Evolutionary conservation across 306 rosid genomes (phyloP).

Genomic region (Glycine latifolia): DNA sequence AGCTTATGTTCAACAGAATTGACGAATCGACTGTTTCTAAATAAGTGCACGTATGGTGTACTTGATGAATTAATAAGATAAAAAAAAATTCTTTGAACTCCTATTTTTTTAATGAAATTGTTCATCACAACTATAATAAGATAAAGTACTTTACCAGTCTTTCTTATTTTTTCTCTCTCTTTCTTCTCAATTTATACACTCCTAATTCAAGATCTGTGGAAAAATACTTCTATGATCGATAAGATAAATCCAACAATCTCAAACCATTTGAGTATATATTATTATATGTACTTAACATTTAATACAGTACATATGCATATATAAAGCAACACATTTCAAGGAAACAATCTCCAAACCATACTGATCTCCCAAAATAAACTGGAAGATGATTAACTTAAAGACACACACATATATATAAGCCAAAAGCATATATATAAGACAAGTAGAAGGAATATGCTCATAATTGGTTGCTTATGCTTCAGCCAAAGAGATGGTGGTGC

Average conservation of each 20-base stretch:
- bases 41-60: not conserved
- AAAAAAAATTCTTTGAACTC: no score
- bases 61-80: not conserved
- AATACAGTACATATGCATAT: not conserved
- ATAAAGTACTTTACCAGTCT: not conserved
- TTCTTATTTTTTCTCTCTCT: not conserved
- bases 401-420: slow-evolving; percentile 7
- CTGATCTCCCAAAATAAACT: no score
- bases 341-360: no score
- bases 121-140: no score
- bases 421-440: no score
- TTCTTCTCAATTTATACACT: not conserved
- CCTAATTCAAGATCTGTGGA: not conserved
- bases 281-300: not conserved
- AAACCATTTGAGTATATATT: no score
- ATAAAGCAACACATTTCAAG: not conserved
- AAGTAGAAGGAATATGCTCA: not conserved
- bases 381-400: slow-evolving; percentile 7
- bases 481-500: slow-evolving; percentile 70
- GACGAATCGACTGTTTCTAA: not conserved
- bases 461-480: not conserved
- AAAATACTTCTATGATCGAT: no score
- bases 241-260: no score
- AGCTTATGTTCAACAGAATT: not conserved
- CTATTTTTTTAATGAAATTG: no score